phyloP scores from a whole-genome alignment of 441 rosid species.

The Erodium chrysanthum region DNA sequence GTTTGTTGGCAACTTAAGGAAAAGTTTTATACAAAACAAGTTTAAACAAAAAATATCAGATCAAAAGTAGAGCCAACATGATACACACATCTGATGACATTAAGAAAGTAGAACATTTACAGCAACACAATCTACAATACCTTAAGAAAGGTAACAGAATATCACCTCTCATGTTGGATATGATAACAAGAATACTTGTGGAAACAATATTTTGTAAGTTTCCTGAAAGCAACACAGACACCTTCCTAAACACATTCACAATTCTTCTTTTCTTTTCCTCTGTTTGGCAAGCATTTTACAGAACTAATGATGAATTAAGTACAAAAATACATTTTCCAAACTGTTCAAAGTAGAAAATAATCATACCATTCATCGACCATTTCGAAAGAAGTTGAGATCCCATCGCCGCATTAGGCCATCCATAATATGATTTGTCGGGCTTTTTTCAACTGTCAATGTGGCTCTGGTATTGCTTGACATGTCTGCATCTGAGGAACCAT shows the following conservation, averaged over 20 bases:
- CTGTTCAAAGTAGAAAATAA: neutral
- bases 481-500: conserved; percentile 40
- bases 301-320: neutral
- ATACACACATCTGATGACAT: too few relatives aligned
- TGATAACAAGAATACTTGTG: neutral
- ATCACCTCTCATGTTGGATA: neutral
- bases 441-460: conserved; percentile 57
- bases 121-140: neutral
- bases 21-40: too few relatives aligned
- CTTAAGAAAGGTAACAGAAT: neutral
- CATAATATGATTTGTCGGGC: conserved; percentile 51
- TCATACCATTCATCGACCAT: conserved; percentile 3
- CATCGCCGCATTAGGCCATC: conserved; percentile 83
- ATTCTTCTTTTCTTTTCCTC: neutral
- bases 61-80: too few relatives aligned
- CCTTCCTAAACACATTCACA: neutral
- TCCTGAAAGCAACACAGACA: neutral
- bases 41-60: too few relatives aligned
- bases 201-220: neutral
- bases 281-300: neutral
- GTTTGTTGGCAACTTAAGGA: too few relatives aligned
- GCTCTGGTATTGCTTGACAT: conserved; percentile 66
- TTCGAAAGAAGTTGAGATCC: conserved; percentile 67
- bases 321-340: neutral
- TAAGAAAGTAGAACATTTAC: neutral